phyloP scores from a whole-genome alignment of 2,329 filamentous ascomycete genomes.

The Cytospora chrysosperma region DNA sequence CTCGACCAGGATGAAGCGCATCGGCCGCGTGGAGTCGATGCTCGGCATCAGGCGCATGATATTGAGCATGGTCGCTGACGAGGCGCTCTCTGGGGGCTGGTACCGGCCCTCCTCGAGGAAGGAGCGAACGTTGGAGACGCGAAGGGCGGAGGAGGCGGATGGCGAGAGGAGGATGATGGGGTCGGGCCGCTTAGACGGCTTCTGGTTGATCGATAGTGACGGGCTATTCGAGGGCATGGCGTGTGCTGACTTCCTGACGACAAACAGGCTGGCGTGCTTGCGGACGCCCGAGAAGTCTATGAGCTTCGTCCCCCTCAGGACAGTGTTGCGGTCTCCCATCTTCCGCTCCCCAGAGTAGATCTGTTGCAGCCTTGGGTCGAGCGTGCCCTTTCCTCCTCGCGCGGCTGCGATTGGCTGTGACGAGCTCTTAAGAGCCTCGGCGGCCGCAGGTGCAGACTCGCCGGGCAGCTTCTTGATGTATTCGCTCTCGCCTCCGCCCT shows the following conservation, averaged over 20 bases:
- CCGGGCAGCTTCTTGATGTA: conserved; percentile 83
- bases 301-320: conserved; percentile 82
- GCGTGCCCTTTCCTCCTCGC: conserved; percentile 60
- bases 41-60: conserved; percentile 74
- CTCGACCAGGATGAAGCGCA: conserved; percentile 95
- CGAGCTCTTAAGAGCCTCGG: conserved; percentile 36
- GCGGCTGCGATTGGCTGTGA: conserved; percentile 43
- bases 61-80: conserved; percentile 77
- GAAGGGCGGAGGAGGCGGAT: conserved; percentile 89
- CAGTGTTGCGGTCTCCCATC: conserved; percentile 89
- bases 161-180: conserved; percentile 97
- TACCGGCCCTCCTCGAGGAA: conserved; percentile 88
- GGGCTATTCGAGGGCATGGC: conserved; percentile 37
- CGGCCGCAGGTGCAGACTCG: conserved; percentile 48
- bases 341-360: conserved; percentile 91
- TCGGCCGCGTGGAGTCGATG: conserved; percentile 67
- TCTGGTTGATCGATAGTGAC: conserved; percentile 54
- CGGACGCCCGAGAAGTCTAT: conserved; percentile 93
- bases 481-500: conserved; percentile 86
- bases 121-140: conserved; percentile 92
- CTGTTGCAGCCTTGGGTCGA: conserved; percentile 79
- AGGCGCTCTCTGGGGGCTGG: conserved; percentile 70
- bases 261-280: conserved; percentile 78
- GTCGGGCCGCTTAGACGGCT: conserved; percentile 57
- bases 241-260: conserved; percentile 56